Evolutionary conservation across 83 land plant species (phyloP), one percentile per base, ranked within the genome.

Genomic region (Picea abies): DNA sequence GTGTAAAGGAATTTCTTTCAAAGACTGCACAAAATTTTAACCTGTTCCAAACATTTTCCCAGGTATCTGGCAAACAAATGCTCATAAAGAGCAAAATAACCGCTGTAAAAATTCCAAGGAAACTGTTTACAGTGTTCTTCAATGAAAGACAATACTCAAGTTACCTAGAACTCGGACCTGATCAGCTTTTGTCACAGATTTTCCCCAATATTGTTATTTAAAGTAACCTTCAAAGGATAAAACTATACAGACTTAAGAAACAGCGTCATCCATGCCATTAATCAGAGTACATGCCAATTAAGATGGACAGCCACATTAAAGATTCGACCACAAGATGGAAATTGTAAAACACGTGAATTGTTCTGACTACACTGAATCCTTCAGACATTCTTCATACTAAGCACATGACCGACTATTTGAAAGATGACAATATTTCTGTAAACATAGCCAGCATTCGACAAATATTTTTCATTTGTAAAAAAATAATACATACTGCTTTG

Each of bases 21-120:
- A 44, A 73, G 25, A 47, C 77, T 73, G 58, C 77, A 73, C 26
- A 73, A 39, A 70, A 52, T 52, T 72, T 47, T 44, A 12, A 73
- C 14, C 12, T 11, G 5, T 12, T 25, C 77, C 9, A 17, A 73
- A 44, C 22, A 39, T 73, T 39, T 73, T 47, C 58, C 77, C 58
- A 11, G 75, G 20, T 44, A 73, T 22, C 4, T 14, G 58, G 47
- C 5, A 39, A 44, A 73, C 25, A n/a, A 20, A 12, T 47, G 56
- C 52, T 9, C 16, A 7, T 3, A 67, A 67, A 12, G 29, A 52
- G 14, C 35, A 26, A 67, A 26, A 67, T 10, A 25, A 67, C 3
- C 29, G 39, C 29, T 23, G 16, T 67, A 67, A 12, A 67, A 23
- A 67, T 52, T 10, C 12, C 56, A 52, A 52, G 56, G 56, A 52